Percentiles rank a stretch among this genome's conserved stretches.
Evolutionary conservation across 202 grass and related monocot genomes (phyloP).

Genomic region (Eragrostis tef): DNA sequence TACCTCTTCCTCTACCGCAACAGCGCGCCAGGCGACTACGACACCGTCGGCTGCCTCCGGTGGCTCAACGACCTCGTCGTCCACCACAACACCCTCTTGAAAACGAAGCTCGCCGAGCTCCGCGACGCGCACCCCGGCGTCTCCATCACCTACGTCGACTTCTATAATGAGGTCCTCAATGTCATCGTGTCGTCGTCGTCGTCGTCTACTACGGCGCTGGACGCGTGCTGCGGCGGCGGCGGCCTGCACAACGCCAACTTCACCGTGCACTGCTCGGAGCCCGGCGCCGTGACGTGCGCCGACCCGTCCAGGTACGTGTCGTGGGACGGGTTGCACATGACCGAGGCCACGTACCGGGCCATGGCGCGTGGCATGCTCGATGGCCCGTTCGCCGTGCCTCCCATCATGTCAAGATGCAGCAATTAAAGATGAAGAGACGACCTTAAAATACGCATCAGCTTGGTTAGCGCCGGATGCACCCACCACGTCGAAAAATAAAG

Average conservation of each 20-base stretch:
- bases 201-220: background rate
- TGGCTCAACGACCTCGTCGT: conserved; percentile 58
- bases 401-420: conserved; percentile 50
- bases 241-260: conserved; percentile 66
- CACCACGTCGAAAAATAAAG: too few relatives aligned
- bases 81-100: conserved; percentile 56
- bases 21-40: conserved; percentile 7
- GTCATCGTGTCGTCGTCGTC: too few relatives aligned
- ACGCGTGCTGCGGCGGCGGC: conserved; percentile 63
- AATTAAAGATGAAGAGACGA: background rate
- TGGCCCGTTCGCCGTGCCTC: conserved; percentile 49
- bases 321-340: conserved; percentile 74
- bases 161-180: too few relatives aligned
- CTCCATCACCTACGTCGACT: conserved; percentile 57
- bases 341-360: conserved; percentile 56
- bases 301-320: conserved; percentile 53
- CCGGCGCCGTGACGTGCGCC: conserved; percentile 43
- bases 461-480: too few relatives aligned
- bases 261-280: conserved; percentile 45
- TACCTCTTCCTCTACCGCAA: conserved; percentile 55
- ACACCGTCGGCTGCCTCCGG: conserved; percentile 54
- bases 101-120: conserved; percentile 36
- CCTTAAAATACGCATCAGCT: too few relatives aligned
- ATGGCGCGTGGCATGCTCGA: conserved; percentile 51
- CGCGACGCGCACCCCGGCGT: conserved; percentile 48